Base-by-base conservation (phyloP, 1,284 basidiomycete genomes). In the Phellopilus nigrolimitatus region DNA sequence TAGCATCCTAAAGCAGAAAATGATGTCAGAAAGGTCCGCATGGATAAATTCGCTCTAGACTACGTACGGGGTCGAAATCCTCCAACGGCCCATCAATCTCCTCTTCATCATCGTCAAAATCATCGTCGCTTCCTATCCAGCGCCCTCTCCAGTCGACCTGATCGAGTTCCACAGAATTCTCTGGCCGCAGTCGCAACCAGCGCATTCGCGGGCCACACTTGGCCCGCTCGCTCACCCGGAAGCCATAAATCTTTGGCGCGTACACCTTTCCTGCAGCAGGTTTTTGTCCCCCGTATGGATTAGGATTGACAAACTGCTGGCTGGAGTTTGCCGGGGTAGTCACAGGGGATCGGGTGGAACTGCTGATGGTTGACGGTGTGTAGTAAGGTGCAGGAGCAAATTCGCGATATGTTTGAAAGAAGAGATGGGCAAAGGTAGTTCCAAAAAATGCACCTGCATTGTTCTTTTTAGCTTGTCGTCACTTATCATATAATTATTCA, bases 321-420 rank as follows among this genome's bases (percentile, higher is more conserved):
- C 64, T 63, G 36, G 72, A 68, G 51, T 70, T 71, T n/a, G 69
- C 73, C 31, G 78, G 73, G 8, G 72, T 70, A 34, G 69, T 73
- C 19, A 69, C 67, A 3, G 76, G 79, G 10, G 54, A 68, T 43
- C 68, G 67, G 12, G 77, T 65, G 0, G 82, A 76, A 1, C 80
- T 74, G 8, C 71, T 66, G 5, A 69, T 60, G 8, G 71, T 64
- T 12, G 78, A 67, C 3, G 80, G 72, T 1, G 79, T 75, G 56
- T 86, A 89, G 69, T 92, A 95, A 1, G 92, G 91, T 27, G 88
- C 86, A 1, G 91, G 89, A 3, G 90, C 82, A 27, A 93, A 79
- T 66, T 94, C 91, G 28, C 91, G 88, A 72, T 97, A 99, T 57
- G 90, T 94, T 66, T 98, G 95, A 75, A 98, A 98, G 71, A 99